Conservation (phyloP, 805 yeast species). For the Spathaspora passalidarum region DNA sequence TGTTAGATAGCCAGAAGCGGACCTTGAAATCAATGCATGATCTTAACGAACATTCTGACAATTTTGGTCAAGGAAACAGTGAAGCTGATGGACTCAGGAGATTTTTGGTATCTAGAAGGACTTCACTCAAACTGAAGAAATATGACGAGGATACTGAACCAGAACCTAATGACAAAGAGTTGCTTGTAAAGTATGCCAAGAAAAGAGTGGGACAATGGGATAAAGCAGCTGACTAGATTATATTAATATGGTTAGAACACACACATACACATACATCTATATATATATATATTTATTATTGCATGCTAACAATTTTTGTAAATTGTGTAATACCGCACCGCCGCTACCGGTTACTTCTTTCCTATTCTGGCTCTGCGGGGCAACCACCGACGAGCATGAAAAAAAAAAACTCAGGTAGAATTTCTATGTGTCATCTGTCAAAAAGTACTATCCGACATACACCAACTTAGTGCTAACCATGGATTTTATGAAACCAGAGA, state of each 20-base stretch:
- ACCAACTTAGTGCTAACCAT: conserved; percentile 30
- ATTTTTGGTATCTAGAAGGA: conserved; percentile 32
- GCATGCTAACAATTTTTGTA: no score
- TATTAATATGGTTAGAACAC: not conserved
- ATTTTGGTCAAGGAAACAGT: conserved; percentile 25
- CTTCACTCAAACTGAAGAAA: conserved; percentile 19
- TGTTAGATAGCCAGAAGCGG: conserved; percentile 20
- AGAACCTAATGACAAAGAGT: conserved; percentile 24
- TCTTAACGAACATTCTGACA: conserved; percentile 21
- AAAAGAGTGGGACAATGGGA: conserved; percentile 19
- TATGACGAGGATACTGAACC: conserved; percentile 15
- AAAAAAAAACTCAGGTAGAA: conserved; percentile 1
- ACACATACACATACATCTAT: no score
- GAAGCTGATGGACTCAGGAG: conserved; percentile 31
- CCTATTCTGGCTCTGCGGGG: no score
- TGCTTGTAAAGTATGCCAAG: conserved; percentile 32
- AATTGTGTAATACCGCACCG: no score
- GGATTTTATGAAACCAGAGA: conserved; percentile 83
- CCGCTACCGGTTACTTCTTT: no score
- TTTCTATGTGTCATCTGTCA: no score
- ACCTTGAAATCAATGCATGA: conserved; percentile 30
- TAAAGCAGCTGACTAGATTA: not conserved
- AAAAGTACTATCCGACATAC: no score
- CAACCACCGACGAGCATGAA: no score
- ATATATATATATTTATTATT: no score